Base-by-base conservation (phyloP, 345 rosid species). In the Physaria fendleri region DNA sequence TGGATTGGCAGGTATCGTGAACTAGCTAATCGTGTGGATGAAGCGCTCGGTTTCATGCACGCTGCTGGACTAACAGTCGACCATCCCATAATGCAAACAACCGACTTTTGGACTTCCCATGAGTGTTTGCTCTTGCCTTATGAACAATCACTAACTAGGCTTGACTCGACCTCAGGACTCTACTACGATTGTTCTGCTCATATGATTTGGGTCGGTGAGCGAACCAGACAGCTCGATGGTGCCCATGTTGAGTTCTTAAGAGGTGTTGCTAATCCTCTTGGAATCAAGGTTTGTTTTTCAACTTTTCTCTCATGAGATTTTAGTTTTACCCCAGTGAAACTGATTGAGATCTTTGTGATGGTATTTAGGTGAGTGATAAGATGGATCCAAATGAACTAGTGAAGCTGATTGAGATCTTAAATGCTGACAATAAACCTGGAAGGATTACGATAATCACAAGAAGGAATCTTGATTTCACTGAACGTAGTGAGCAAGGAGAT, bases 321-420 rank as follows among this genome's bases (percentile, higher is more conserved):
- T 18, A 20, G n/a, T 17, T 55, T 12, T n/a, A 20, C 21, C 11
- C 3, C 15, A 25, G 16, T 65, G 48, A 52, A 52, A 46, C 41
- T 56, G 13, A 66, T 22, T 29, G 71, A 57, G 37, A 48, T 48
- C 0, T 48, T 57, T 56, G 16, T 47, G 21, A 18, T 42, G 35
- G 54, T 67, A 41, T n/a, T n/a, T 75, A 88, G 94, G 97, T 86
- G 60, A 89, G 97, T 61, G 95, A 89, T 62, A 89, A 89, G 77
- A 89, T 89, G 97, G 83, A 89, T 73, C 95, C 95, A 0, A 86
- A 78, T 66, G 90, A 86, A 68, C 75, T 89, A 24, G 86, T 86
- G 62, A 89, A 84, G 82, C 86, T 89, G 56, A 77, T 89, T 44
- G 92, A 84, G 76, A 86, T 89, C 44, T 76, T 89, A 74, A 89